These are phyloP conservation scores for Aureobasidium sp. DNA, from an alignment of 2,329 filamentous ascomycete genomes.

Conservation along the genomic window DNA sequence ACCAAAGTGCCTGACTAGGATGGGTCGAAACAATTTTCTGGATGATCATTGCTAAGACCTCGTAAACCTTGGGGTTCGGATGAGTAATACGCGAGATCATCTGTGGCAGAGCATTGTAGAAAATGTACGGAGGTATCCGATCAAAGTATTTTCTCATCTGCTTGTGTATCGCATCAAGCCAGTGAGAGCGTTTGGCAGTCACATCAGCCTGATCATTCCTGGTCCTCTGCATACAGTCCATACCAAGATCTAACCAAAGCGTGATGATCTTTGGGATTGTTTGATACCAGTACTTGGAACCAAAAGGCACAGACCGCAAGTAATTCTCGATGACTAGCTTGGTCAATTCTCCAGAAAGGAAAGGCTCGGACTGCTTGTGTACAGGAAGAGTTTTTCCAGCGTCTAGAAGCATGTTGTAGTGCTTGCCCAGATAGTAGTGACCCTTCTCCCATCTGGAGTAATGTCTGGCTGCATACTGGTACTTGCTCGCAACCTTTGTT, in stretches of 20 bases:
- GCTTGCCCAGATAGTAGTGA: constrained; percentile 91
- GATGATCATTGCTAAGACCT: constrained; percentile 70
- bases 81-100: constrained; percentile 95
- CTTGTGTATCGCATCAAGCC: constrained; percentile 62
- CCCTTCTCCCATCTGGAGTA: constrained; percentile 81
- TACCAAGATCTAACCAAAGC: constrained; percentile 87
- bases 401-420: constrained; percentile 94
- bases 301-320: constrained; percentile 74
- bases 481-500: constrained; percentile 69
- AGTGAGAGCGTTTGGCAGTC: constrained; percentile 50
- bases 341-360: constrained; percentile 70
- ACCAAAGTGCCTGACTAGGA: constrained; percentile 89
- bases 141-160: constrained; percentile 74
- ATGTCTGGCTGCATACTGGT: constrained; percentile 70
- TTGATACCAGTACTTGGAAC: constrained; percentile 93
- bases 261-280: constrained; percentile 87
- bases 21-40: constrained; percentile 79
- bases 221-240: constrained; percentile 47
- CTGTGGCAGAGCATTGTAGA: constrained; percentile 80
- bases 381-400: constrained; percentile 72
- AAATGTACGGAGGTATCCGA: constrained; percentile 66
- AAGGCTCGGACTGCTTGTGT: constrained; percentile 56
- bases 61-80: constrained; percentile 69
- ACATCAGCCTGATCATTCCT: constrained; percentile 38
- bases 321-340: constrained; percentile 93